Evolutionary conservation across 768 basidiomycete genomes (phyloP).

Genomic region (Lepiota brunneoincarnata): DNA sequence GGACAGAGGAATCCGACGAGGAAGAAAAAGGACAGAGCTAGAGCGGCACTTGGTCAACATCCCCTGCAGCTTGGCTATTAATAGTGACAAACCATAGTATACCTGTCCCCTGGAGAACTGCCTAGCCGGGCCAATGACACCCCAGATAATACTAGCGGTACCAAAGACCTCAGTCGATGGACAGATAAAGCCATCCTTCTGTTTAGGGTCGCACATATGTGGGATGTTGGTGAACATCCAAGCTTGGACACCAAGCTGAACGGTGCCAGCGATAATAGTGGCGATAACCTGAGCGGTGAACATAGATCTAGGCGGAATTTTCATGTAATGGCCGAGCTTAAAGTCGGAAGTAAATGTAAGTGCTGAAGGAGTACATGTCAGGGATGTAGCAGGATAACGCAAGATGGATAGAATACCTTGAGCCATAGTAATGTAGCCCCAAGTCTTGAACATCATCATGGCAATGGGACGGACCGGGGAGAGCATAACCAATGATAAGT

Average conservation of each 20-base stretch:
- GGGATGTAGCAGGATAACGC: background rate
- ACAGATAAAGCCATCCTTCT: slow-evolving; percentile 68
- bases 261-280: slow-evolving; percentile 65
- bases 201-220: slow-evolving; percentile 51
- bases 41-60: slow-evolving; percentile 5
- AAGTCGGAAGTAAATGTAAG: slow-evolving; percentile 71
- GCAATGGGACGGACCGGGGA: slow-evolving; percentile 78
- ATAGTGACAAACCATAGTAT: slow-evolving; percentile 40
- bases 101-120: slow-evolving; percentile 66
- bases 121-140: slow-evolving; percentile 75
- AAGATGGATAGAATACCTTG: slow-evolving; percentile 33
- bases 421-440: slow-evolving; percentile 69
- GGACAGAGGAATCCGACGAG: slow-evolving; percentile 69
- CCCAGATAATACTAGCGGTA: slow-evolving; percentile 78
- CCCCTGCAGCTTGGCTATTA: background rate
- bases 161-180: slow-evolving; percentile 72
- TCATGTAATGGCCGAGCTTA: slow-evolving; percentile 80
- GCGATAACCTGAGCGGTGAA: slow-evolving; percentile 71
- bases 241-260: slow-evolving; percentile 71
- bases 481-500: slow-evolving; percentile 74
- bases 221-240: slow-evolving; percentile 77
- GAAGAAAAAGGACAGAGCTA: slow-evolving; percentile 72
- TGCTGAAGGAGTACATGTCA: slow-evolving; percentile 32
- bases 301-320: slow-evolving; percentile 68
- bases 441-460: slow-evolving; percentile 87